phyloP scores from a whole-genome alignment of 2,329 filamentous ascomycete species.

The Cytospora piceae region DNA sequence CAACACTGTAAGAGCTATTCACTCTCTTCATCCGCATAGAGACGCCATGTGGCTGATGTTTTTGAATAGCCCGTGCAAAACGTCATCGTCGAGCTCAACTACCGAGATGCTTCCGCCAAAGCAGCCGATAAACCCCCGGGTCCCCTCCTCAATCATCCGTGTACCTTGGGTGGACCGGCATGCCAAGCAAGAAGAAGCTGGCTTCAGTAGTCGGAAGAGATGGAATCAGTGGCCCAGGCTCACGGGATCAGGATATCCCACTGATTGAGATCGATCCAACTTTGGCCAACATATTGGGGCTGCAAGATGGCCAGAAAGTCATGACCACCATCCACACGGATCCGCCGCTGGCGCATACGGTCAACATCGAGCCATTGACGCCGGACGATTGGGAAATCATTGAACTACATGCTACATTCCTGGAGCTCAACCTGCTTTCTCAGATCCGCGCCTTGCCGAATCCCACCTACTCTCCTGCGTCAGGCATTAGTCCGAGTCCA shows the following conservation, averaged over 20 bases:
- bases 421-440: conserved; percentile 89
- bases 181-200: conserved; percentile 87
- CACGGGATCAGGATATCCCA: conserved; percentile 74
- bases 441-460: conserved; percentile 95
- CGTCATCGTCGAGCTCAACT: conserved; percentile 91
- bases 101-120: conserved; percentile 59
- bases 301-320: conserved; percentile 82
- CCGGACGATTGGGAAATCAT: conserved; percentile 99
- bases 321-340: conserved; percentile 77
- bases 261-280: conserved; percentile 87
- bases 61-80: conserved; percentile 79
- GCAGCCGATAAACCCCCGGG: conserved; percentile 48
- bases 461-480: conserved; percentile 64
- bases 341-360: conserved; percentile 86
- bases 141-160: conserved; percentile 64
- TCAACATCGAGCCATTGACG: conserved; percentile 95
- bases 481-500: conserved; percentile 55
- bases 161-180: conserved; percentile 95
- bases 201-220: conserved; percentile 75
- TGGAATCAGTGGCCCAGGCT: conserved; percentile 64
- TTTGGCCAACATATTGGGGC: conserved; percentile 74
- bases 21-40: conserved; percentile 3
- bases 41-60: conserved; percentile 32
- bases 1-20: conserved; percentile 71
- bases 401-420: conserved; percentile 91